These are phyloP conservation scores for Plasmodium reichenowi DNA, from an alignment of 169 alveolate genomes.

Conservation along the genomic window DNA sequence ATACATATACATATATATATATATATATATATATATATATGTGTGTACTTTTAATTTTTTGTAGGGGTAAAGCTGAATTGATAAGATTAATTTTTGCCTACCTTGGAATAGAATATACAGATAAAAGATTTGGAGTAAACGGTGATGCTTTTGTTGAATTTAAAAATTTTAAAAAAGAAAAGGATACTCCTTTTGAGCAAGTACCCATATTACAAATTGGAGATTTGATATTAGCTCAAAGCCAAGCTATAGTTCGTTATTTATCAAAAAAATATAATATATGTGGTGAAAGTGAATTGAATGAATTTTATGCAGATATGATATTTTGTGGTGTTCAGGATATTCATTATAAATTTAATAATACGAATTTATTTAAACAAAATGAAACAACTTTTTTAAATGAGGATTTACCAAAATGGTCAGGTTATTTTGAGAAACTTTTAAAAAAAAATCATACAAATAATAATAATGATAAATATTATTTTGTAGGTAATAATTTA, in stretches of 20 bases:
- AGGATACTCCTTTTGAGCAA: conserved; percentile 62
- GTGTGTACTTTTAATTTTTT: background rate
- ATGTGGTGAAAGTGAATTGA: conserved; percentile 49
- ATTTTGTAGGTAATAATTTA: conserved; percentile 66
- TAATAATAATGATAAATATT: background rate
- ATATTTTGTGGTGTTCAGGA: conserved; percentile 75
- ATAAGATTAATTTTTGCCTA: conserved; percentile 64
- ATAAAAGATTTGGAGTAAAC: conserved; percentile 60
- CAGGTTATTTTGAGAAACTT: conserved; percentile 60
- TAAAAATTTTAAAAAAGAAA: conserved; percentile 66
- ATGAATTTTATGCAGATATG: conserved; percentile 72
- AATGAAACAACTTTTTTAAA: conserved; percentile 71
- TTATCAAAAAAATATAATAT: conserved; percentile 59
- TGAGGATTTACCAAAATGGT: conserved; percentile 73
- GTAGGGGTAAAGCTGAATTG: conserved; percentile 62
- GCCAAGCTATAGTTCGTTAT: conserved; percentile 72
- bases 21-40: background rate
- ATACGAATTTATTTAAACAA: conserved; percentile 68
- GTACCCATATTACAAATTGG: conserved; percentile 59
- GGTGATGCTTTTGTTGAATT: conserved; percentile 72
- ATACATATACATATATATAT: background rate
- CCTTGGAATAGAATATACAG: conserved; percentile 41
- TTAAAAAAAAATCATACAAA: conserved; percentile 43
- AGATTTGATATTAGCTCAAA: conserved; percentile 47
- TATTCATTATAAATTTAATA: conserved; percentile 71